Conservation (phyloP, 192 early-diverging fungal species). For the Linderina pennispora region DNA sequence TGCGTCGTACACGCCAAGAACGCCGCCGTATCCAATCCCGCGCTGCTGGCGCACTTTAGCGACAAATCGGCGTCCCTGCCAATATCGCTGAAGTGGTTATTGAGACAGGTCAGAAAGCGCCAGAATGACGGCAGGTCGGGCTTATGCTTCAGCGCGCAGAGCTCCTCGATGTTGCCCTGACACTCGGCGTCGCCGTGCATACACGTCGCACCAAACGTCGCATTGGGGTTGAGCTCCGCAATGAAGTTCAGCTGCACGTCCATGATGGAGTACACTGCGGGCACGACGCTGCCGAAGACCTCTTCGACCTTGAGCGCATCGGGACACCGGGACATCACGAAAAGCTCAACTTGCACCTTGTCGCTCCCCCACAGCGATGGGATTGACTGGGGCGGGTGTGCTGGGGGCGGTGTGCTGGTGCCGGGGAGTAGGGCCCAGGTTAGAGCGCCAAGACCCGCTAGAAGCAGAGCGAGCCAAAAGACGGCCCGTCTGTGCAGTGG, state of each 20-base stretch:
- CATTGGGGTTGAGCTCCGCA: slow-evolving; percentile 27
- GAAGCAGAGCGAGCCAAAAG: too few relatives aligned
- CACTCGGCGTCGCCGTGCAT: slow-evolving; percentile 52
- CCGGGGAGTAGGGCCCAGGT: too few relatives aligned
- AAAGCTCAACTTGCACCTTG: slow-evolving; percentile 53
- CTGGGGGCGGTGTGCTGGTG: too few relatives aligned
- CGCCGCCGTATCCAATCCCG: slow-evolving; percentile 36
- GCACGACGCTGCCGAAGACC: slow-evolving; percentile 22
- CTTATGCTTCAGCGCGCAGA: slow-evolving; percentile 33
- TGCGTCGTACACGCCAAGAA: slow-evolving; percentile 35
- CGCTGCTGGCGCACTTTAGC: slow-evolving; percentile 30
- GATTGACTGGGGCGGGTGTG: too few relatives aligned
- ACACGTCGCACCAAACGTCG: slow-evolving; percentile 33
- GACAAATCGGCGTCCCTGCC: slow-evolving; percentile 18
- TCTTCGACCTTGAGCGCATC: slow-evolving; percentile 54
- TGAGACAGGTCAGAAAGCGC: slow-evolving; percentile 38
- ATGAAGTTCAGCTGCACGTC: slow-evolving; percentile 46
- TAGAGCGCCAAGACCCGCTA: too few relatives aligned
- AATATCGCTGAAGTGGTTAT: slow-evolving; percentile 12
- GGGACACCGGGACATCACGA: slow-evolving; percentile 72
- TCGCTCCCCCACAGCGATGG: slow-evolving; percentile 7
- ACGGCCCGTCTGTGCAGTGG: too few relatives aligned
- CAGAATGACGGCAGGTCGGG: slow-evolving; percentile 27
- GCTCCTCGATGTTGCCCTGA: slow-evolving; percentile 42
- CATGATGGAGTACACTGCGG: slow-evolving; percentile 41